A percentile compares a stretch with the other conserved stretches of the same genome.
Conservation (phyloP, 202 grass and related monocot genomes). For the Brachypodium distachyon region DNA sequence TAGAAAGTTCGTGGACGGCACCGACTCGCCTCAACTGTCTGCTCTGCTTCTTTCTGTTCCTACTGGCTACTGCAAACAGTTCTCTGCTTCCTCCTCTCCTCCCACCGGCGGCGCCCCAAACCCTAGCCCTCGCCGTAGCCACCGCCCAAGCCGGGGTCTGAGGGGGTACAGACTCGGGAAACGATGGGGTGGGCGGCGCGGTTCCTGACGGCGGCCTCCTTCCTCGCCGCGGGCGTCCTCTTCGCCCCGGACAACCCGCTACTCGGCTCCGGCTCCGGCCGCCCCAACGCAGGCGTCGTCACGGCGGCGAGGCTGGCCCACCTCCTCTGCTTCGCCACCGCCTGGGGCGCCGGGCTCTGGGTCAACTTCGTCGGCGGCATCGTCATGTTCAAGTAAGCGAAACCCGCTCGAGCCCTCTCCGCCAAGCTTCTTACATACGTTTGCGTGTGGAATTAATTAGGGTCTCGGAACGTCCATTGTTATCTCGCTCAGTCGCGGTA, state of each 20-base stretch:
- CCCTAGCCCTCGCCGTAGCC: too few species aligned
- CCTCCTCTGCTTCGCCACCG: constrained; percentile 69
- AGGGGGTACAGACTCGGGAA: too few species aligned
- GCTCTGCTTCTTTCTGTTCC: too few species aligned
- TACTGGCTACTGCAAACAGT: too few species aligned
- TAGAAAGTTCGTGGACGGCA: too few species aligned
- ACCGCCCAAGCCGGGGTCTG: too few species aligned
- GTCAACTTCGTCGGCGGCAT: constrained; percentile 91
- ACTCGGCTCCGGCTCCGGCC: constrained; percentile 1
- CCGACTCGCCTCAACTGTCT: too few species aligned
- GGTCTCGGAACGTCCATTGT: background rate
- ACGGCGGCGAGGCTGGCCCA: constrained; percentile 54
- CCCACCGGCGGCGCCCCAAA: too few species aligned
- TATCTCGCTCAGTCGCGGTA: background rate
- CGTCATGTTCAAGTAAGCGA: constrained; percentile 85
- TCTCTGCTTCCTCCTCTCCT: too few species aligned
- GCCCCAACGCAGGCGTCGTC: constrained; percentile 13
- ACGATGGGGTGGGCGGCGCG: constrained; percentile 66
- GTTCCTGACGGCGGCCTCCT: constrained; percentile 64
- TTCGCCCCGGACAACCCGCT: constrained; percentile 69
- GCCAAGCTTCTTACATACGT: background rate
- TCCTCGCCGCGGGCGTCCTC: constrained; percentile 56
- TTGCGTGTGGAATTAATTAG: background rate
- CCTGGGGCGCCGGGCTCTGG: constrained; percentile 70
- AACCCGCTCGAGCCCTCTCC: background rate